These are phyloP conservation scores for Dipteronia dyeriana DNA, from an alignment of 345 rosid genomes.

Conservation along the genomic window DNA sequence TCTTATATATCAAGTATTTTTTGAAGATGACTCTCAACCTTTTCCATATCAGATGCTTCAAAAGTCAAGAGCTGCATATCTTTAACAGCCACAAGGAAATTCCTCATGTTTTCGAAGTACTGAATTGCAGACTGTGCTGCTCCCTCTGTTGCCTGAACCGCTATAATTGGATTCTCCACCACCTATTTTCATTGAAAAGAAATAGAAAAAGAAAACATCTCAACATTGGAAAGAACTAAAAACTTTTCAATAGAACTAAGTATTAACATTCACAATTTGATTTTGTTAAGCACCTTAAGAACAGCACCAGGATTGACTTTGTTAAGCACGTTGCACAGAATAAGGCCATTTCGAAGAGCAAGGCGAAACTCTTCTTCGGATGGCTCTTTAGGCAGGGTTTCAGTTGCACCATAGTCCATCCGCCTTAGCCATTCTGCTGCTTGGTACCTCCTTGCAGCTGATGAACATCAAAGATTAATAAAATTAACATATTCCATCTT, in stretches of 20 bases:
- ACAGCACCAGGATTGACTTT: conserved; percentile 96
- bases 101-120: conserved; percentile 97
- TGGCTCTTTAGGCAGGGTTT: conserved; percentile 60
- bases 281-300: conserved; percentile 55
- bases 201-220: background rate
- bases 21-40: conserved; percentile 43
- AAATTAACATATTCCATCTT: background rate
- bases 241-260: too few species aligned
- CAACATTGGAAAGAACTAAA: too few species aligned
- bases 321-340: conserved; percentile 95
- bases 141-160: conserved; percentile 75
- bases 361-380: conserved; percentile 77
- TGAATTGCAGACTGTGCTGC: conserved; percentile 99
- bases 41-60: conserved; percentile 92
- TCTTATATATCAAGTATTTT: background rate
- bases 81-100: conserved; percentile 86
- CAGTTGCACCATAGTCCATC: conserved; percentile 73
- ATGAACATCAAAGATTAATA: background rate
- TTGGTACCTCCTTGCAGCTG: conserved; percentile 87
- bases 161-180: conserved; percentile 74
- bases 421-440: conserved; percentile 90
- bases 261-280: background rate
- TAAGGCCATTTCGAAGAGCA: conserved; percentile 84
- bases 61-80: conserved; percentile 95
- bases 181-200: conserved; percentile 40